Evolutionary conservation across 257 asterid genomes (phyloP).

Genomic region (Solanum megistacrolobum): DNA sequence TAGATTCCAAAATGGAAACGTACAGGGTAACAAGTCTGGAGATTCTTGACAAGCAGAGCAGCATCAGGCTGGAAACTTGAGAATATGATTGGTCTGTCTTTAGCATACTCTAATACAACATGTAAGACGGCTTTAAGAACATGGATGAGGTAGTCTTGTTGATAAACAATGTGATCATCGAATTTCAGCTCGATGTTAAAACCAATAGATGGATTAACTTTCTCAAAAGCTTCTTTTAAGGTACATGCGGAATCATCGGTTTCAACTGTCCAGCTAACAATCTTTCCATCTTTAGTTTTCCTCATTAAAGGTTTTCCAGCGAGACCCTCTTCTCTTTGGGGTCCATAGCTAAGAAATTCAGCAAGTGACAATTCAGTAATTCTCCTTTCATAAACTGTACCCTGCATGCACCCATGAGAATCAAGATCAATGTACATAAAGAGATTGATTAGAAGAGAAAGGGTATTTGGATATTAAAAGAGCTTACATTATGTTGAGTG

Average conservation of each 20-base stretch:
- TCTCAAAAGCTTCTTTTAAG: slow-evolving; percentile 62
- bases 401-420: slow-evolving; percentile 29
- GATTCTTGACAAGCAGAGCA: slow-evolving; percentile 45
- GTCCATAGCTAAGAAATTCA: slow-evolving; percentile 76
- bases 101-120: slow-evolving; percentile 53
- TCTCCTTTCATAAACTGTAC: slow-evolving; percentile 53
- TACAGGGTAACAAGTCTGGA: slow-evolving; percentile 68
- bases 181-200: slow-evolving; percentile 89
- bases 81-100: slow-evolving; percentile 59
- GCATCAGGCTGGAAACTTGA: slow-evolving; percentile 94
- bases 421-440: background rate
- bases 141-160: slow-evolving; percentile 34
- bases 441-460: no score
- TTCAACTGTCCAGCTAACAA: slow-evolving; percentile 63
- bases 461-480: background rate
- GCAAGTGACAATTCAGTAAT: slow-evolving; percentile 60
- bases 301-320: slow-evolving; percentile 54
- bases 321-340: slow-evolving; percentile 39
- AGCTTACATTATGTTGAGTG: slow-evolving; percentile 55
- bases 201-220: slow-evolving; percentile 61
- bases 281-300: slow-evolving; percentile 74
- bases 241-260: slow-evolving; percentile 72
- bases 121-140: slow-evolving; percentile 36
- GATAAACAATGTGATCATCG: slow-evolving; percentile 56
- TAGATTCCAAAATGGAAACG: background rate